Evolutionary conservation across 306 rosid genomes (phyloP).

Genomic region (Quercus robur): DNA sequence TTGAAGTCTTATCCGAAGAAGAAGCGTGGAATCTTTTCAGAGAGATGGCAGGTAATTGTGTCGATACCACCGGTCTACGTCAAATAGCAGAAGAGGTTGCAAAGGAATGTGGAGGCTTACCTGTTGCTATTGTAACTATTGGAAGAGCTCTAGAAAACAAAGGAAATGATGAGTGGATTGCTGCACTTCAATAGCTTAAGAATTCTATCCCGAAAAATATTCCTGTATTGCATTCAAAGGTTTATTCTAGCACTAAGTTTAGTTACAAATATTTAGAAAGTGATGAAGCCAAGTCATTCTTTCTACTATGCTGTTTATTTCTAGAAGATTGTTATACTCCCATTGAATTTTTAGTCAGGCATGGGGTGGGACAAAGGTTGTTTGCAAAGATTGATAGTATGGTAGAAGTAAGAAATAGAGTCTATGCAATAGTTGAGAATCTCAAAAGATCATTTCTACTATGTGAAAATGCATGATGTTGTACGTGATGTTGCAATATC

Average conservation of each 20-base stretch:
- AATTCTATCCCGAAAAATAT: not conserved
- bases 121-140: conserved; percentile 35
- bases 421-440: conserved; percentile 4
- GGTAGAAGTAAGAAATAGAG: conserved; percentile 24
- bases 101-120: conserved; percentile 34
- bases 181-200: conserved; percentile 12
- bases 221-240: not conserved
- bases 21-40: conserved; percentile 28
- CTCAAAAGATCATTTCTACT: conserved; percentile 22
- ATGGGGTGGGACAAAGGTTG: conserved; percentile 20
- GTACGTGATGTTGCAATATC: not conserved
- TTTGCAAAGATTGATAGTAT: not conserved
- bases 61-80: not conserved
- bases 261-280: conserved; percentile 10
- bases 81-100: conserved; percentile 19
- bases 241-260: conserved; percentile 1
- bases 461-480: not conserved
- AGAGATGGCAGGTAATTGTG: not conserved
- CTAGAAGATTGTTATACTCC: conserved; percentile 21
- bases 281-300: conserved; percentile 8
- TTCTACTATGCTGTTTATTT: conserved; percentile 24
- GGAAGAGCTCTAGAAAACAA: conserved; percentile 14
- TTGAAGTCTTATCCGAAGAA: not conserved
- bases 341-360: conserved; percentile 10
- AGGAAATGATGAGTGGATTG: conserved; percentile 9